Conservation (phyloP, 2,329 filamentous ascomycete species). For the Botryotinia globosa region DNA sequence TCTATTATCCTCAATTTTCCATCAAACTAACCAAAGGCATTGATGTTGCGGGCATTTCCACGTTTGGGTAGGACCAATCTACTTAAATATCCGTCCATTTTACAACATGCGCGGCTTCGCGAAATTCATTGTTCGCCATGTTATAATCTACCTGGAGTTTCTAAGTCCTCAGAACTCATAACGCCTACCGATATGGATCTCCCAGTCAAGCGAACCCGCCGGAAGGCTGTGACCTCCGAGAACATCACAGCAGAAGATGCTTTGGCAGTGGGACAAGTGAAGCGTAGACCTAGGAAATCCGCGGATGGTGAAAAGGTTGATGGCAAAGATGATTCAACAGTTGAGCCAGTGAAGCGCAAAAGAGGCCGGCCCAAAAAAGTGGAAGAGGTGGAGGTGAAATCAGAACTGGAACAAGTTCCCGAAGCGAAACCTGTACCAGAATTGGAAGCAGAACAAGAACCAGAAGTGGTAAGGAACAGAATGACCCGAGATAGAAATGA, state of each 20-base stretch:
- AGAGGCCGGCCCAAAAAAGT: not conserved
- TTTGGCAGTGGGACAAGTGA: not conserved
- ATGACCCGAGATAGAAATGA: not conserved
- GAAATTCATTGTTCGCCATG: not conserved
- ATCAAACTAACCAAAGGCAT: constrained; percentile 1
- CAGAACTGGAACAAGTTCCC: not conserved
- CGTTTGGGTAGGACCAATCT: constrained; percentile 23
- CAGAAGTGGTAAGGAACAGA: not conserved
- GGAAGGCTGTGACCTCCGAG: not conserved
- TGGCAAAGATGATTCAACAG: not conserved
- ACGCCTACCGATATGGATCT: not conserved
- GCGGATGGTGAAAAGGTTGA: not conserved
- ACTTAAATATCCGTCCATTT: not conserved
- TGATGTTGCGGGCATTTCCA: constrained; percentile 30
- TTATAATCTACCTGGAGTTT: not conserved
- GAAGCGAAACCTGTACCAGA: not conserved
- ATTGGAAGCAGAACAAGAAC: not conserved
- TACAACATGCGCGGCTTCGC: not conserved
- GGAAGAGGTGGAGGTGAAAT: not conserved
- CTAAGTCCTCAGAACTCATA: not conserved
- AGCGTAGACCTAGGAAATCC: not conserved
- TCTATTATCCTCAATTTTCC: not conserved
- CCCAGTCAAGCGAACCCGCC: not conserved
- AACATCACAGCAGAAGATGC: not conserved
- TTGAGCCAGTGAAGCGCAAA: not conserved